These are phyloP conservation scores for Pestalotiopsis sp. DNA, from an alignment of 2,329 filamentous ascomycete species.

Conservation along the genomic window DNA sequence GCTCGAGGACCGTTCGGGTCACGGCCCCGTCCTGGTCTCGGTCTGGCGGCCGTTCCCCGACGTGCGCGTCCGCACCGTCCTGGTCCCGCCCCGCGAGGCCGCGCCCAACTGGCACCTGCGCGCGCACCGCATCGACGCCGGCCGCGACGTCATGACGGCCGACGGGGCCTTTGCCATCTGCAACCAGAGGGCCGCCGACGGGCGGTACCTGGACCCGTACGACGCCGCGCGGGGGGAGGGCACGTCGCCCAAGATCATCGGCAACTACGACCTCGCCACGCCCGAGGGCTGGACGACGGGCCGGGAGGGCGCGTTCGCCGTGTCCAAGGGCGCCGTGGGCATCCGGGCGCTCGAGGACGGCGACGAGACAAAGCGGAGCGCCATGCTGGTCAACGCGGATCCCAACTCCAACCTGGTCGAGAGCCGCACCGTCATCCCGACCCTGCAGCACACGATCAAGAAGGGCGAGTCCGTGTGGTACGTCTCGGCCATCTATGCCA, in stretches of 20 bases:
- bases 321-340: constrained; percentile 57
- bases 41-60: constrained; percentile 73
- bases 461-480: constrained; percentile 66
- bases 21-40: constrained; percentile 64
- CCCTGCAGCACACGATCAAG: constrained; percentile 64
- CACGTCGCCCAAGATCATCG: constrained; percentile 58
- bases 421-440: constrained; percentile 72
- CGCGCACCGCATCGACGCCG: constrained; percentile 63
- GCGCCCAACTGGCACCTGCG: constrained; percentile 73
- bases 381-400: constrained; percentile 73
- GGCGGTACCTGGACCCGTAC: constrained; percentile 55
- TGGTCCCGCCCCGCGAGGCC: constrained; percentile 62
- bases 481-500: constrained; percentile 71
- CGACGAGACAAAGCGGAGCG: constrained; percentile 43
- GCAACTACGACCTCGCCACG: constrained; percentile 61
- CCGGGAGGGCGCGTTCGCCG: constrained; percentile 55
- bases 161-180: constrained; percentile 76
- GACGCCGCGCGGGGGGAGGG: constrained; percentile 49
- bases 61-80: constrained; percentile 66
- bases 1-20: constrained; percentile 58
- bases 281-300: constrained; percentile 58
- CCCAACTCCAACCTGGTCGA: constrained; percentile 80
- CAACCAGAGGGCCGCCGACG: constrained; percentile 51
- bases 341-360: constrained; percentile 59
- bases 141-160: constrained; percentile 67